phyloP scores from a whole-genome alignment of 176 grass and related monocot genomes.

The Zea luxurians region DNA sequence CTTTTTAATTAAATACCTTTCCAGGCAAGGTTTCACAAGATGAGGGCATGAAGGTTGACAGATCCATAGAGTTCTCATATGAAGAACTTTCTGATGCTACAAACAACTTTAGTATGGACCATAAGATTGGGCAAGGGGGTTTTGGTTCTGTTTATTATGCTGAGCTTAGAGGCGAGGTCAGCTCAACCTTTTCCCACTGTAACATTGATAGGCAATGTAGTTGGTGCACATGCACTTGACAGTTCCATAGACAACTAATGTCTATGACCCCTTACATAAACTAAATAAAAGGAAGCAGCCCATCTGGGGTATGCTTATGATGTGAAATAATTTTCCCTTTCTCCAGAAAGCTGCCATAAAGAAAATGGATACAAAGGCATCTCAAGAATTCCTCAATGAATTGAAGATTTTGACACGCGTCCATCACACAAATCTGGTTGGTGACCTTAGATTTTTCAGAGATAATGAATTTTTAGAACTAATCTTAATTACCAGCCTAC shows the following conservation, averaged over 20 bases:
- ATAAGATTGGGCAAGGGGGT: constrained; percentile 96
- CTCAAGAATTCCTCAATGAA: constrained; percentile 80
- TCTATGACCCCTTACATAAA: background rate
- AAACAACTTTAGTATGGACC: constrained; percentile 69
- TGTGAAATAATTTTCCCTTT: constrained; percentile 1
- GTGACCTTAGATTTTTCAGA: constrained; percentile 6
- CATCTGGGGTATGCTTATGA: constrained; percentile 27
- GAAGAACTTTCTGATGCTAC: constrained; percentile 85
- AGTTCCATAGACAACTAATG: background rate
- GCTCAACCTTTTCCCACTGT: constrained; percentile 15
- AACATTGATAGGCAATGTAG: background rate
- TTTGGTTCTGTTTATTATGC: constrained; percentile 74
- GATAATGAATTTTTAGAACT: background rate
- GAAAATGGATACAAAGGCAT: constrained; percentile 72
- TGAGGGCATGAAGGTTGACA: constrained; percentile 64
- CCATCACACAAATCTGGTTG: constrained; percentile 80
- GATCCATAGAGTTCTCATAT: constrained; percentile 89
- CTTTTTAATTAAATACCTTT: constrained; percentile 25
- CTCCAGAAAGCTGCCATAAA: constrained; percentile 70
- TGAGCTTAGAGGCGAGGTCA: constrained; percentile 90
- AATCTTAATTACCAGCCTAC: background rate
- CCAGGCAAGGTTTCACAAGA: constrained; percentile 33
- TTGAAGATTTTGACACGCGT: constrained; percentile 71
- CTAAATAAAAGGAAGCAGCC: background rate
- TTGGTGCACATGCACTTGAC: background rate